Base-by-base conservation (phyloP, 768 basidiomycete species). In the Russula lepida region DNA sequence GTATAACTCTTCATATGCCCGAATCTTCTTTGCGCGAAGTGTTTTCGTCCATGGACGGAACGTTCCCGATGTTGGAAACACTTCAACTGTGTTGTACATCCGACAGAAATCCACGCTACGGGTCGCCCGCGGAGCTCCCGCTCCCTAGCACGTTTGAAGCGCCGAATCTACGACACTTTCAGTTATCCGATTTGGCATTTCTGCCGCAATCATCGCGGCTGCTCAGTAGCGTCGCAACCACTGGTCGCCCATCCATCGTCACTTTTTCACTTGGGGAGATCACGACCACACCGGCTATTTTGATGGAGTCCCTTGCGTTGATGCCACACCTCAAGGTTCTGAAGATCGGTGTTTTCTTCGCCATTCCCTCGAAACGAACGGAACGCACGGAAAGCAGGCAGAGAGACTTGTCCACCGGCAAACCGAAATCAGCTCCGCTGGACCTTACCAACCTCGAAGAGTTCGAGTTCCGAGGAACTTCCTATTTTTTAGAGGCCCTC, bases 141-240 rank as follows among this genome's bases (percentile, higher is more conserved):
- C 13, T 43, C 12, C 28, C 43, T 15, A 21, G 1, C 15, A 4
- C n/a, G 3, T 44, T 55, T 15, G 6, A 44, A 44, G 54, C 54
- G 7, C 54, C 41, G 28, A 44, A 55, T 13, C 28, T 55, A 15
- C 54, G 54, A 12, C 41, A 55, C n/a, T 13, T 55, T 6, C 25
- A 21, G 1, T 2, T 55, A 30, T 43, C 43, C 41, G 54, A 44
- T 12, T 43, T 28, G 11, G 6, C 27, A 4, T 19, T 54, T 9
- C 2, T 28, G 3, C 27, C 13, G 21, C 12, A 15, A 3, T n/a
- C n/a, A 21, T 32, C 32, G 19, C 49, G 0, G 1, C 1, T 30
- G 5, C 12, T n/a, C 44, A 25, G 12, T 13, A 1, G 3, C 5
- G 11, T 12, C n/a, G 15, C 21, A 3, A 9, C 8, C n/a, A n/a